These are phyloP conservation scores for Lichtheimia ornata DNA, from an alignment of 371 early-diverging fungal genomes.

Conservation along the genomic window DNA sequence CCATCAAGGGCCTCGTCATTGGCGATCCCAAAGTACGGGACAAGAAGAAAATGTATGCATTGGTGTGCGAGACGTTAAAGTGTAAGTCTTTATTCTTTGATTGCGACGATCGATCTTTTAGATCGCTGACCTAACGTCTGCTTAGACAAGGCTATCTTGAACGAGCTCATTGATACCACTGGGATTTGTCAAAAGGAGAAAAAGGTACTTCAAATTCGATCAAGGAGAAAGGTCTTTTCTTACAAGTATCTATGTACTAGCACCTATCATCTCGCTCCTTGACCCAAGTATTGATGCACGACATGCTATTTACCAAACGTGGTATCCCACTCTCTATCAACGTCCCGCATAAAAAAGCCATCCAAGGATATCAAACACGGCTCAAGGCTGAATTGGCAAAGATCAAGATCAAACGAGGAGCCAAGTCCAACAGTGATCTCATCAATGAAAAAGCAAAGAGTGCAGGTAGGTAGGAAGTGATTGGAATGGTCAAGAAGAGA, in stretches of 20 bases:
- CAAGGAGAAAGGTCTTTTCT: neutral
- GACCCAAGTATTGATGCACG: slow-evolving; percentile 76
- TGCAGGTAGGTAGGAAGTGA: slow-evolving; percentile 35
- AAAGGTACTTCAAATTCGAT: slow-evolving; percentile 38
- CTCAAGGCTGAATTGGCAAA: slow-evolving; percentile 77
- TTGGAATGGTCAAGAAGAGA: neutral
- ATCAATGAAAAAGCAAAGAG: slow-evolving; percentile 59
- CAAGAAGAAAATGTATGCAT: slow-evolving; percentile 87
- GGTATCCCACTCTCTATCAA: slow-evolving; percentile 67
- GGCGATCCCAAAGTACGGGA: slow-evolving; percentile 72
- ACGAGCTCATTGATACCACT: slow-evolving; percentile 57
- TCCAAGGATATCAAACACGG: slow-evolving; percentile 67
- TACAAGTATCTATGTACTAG: slow-evolving; percentile 7
- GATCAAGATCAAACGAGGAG: slow-evolving; percentile 70
- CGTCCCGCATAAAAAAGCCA: slow-evolving; percentile 63
- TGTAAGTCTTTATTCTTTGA: slow-evolving; percentile 47
- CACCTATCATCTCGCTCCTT: slow-evolving; percentile 40
- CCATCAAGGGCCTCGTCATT: slow-evolving; percentile 78
- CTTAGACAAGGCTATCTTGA: slow-evolving; percentile 55
- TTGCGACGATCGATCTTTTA: neutral
- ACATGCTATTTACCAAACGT: slow-evolving; percentile 78
- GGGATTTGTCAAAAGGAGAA: slow-evolving; percentile 49
- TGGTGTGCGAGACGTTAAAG: slow-evolving; percentile 92
- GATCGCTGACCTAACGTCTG: too few species aligned
- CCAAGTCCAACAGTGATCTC: slow-evolving; percentile 68